Base-by-base conservation (phyloP, 1,284 basidiomycete genomes). In the Leccinum solheimii region DNA sequence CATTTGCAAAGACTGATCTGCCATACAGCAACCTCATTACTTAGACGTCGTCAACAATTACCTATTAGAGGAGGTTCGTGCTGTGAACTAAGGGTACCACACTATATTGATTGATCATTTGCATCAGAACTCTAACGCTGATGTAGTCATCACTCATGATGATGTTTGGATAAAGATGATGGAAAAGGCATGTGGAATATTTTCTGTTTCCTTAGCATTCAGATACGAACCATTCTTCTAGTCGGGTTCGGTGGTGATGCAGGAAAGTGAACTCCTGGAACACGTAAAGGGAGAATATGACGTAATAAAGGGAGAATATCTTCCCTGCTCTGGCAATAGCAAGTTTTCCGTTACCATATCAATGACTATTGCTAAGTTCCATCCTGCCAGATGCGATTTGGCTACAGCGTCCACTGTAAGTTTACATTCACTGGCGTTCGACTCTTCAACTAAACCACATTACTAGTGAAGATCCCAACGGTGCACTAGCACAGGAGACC, bases 1-100 rank as follows among this genome's bases (percentile, higher is more conserved):
- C 16, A 1, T 51, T 51, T 27, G 23, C 8, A 26, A 26, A 10
- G 16, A 26, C 10, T 51, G 16, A 51, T n/a, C 16, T 27, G 9
- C 27, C 10, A 10, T 51, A 27, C 26, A 51, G 26, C 4, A 26
- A 26, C 26, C 50, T n/a, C 61, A 62, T 30, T 36, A 40, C 13
- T 55, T 54, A 6, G 59, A 62, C 5, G 8, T 43, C 10, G 43
- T 62, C 27, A 62, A 62, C n/a, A 34, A 19, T n/a, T 58, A 53
- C 43, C 21, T 62, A 5, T 13, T 62, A 32, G 30, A 32, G 13
- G 45, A 62, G 58, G 60, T 62, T 26, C 10, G 61, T 5, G 16
- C 3, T 5, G 11, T 21, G 11, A 45, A 19, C 11, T 5, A 3
- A 3, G 9, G 3, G 40, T 43, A 7, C 16, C 11, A 51, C 4